Base-by-base conservation (phyloP, 257 asterid genomes). In the Prunella vulgaris region DNA sequence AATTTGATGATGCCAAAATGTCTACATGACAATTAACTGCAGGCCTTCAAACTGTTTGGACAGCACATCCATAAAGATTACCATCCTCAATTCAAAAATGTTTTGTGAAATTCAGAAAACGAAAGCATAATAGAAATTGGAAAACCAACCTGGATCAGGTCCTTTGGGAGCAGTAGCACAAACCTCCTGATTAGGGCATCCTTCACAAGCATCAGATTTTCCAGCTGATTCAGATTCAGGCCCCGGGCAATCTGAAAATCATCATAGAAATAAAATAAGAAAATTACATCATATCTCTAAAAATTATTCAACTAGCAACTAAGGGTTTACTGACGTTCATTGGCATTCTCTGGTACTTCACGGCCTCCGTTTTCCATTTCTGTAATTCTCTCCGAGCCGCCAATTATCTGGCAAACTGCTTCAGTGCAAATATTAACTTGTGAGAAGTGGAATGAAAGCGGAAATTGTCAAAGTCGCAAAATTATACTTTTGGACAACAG, bases 161-260 rank as follows among this genome's bases (percentile, higher is more conserved):
- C 96, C 98, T 85, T 92, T 89, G 20, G 97, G 97, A 80, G 97
- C 98, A 77, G 97, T 86, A 63, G 97, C 93, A 75, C 98, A 92
- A 59, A 78, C 90, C 57, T 90, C 90, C 77, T 92, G 97, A 73
- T 92, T 90, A 22, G 98, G 97, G 74, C 98, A 92, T 14, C 97
- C 97, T 70, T 69, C 81, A 68, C 97, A 90, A 32, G 88, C 67
- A 65, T 90, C 97, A 20, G 95, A 84, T 60, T 92, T 90, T 38
- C 98, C 96, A 20, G 98, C 97, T 20, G 83, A 77, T 71, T 90
- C 97, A 5, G 98, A 90, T 77, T 90, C 68, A 28, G 97, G 81
- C 15, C 97, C 96, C 0, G 98, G 98, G 68, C 98, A 92, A 76
- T 92, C 96, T 92, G 89, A 37, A 81, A 25, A 62, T 27, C 58